Base-by-base conservation (phyloP, 176 grass and related monocot species). In the Musa itinerans region DNA sequence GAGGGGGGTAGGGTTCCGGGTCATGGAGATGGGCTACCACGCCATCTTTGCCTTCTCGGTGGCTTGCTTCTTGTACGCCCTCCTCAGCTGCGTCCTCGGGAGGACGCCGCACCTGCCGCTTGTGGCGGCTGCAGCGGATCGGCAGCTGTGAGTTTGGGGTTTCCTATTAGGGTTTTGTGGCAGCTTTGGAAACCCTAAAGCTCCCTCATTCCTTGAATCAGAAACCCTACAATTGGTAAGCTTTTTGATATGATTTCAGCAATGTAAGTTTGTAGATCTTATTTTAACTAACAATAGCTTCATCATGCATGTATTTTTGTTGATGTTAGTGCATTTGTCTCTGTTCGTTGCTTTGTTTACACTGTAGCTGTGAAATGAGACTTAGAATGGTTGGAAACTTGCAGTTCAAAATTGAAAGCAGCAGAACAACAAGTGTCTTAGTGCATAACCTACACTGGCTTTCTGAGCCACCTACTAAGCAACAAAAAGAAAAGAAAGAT, bases 71-170 rank as follows among this genome's bases (percentile, higher is more conserved):
- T 49, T 79, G 34, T 87, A 87, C 62, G 54, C 71, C 52, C 54
- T 79, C 49, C 19, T 78, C 43, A 78, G 51, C 27, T 82, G 79
- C 76, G 22, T 82, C 27, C 23, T 86, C 19, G 84, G 84, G 5
- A 68, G 74, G 54, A 81, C 84, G 8, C 84, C 80, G 11, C 69
- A 83, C 34, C 69, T 87, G 58, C 85, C 85, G 17, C 1, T 82
- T 2, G 80, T 83, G 2, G 78, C 64, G n/a, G 10, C 80, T 9
- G 70, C 72, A 5, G 80, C 85, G 20, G 53, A 87, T 26, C 69
- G 72, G 10, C 84, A 86, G 63, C 54, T 87, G 10, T 83, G 29
- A 76, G 65, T 48, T 20, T 63, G 11, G 65, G 53, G 9, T 16
- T 68, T 34, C 65, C 34, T 43, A 6, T 6, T 29, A 43, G 25